phyloP scores from a whole-genome alignment of 208 protist species.

The Novymonas esmeraldas region DNA sequence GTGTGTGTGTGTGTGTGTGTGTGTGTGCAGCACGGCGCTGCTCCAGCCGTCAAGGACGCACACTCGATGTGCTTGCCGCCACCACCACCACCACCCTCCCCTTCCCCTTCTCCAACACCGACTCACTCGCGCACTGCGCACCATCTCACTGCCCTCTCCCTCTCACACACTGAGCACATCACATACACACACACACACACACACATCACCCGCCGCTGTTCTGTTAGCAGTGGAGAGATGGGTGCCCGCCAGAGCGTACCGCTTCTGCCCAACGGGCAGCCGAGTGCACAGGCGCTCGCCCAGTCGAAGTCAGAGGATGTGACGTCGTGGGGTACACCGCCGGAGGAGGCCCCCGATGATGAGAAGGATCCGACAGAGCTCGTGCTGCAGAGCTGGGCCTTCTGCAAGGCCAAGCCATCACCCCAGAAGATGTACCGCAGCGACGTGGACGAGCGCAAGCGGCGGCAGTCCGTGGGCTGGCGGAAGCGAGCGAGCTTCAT shows the following conservation, averaged over 20 bases:
- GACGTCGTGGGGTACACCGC: constrained; percentile 71
- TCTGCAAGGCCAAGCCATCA: constrained; percentile 88
- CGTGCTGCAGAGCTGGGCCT: constrained; percentile 91
- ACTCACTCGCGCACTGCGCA: neutral
- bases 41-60: too few species aligned
- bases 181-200: neutral
- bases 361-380: constrained; percentile 85
- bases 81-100: too few species aligned
- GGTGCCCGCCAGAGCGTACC: constrained; percentile 29
- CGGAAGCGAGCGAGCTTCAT: constrained; percentile 89
- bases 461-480: constrained; percentile 70
- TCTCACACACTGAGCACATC: neutral
- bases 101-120: neutral
- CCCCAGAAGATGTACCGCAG: constrained; percentile 78
- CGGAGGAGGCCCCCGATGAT: constrained; percentile 67
- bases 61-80: too few species aligned
- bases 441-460: constrained; percentile 80
- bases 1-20: too few species aligned
- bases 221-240: too few species aligned
- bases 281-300: constrained; percentile 35
- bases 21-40: too few species aligned
- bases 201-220: too few species aligned
- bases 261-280: constrained; percentile 21
- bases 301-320: constrained; percentile 25
- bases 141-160: neutral